phyloP scores from a whole-genome alignment of 306 rosid genomes.

The Sicyos edulis region DNA sequence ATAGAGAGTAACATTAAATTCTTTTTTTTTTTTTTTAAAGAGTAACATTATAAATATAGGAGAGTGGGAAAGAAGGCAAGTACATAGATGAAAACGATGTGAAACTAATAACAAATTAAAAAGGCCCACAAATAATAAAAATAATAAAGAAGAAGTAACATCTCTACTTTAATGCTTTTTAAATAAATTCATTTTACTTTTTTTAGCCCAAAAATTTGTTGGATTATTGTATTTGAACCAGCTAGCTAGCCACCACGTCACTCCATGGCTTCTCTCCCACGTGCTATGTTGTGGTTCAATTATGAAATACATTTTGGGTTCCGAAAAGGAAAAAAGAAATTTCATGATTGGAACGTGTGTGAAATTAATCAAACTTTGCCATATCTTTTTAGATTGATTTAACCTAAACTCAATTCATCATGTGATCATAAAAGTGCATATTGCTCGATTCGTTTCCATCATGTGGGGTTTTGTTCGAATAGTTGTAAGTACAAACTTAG shows the following conservation, averaged over 20 bases:
- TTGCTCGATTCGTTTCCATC: background rate
- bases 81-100: conserved; percentile 1
- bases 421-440: background rate
- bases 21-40: too few species aligned
- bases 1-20: conserved; percentile 5
- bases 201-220: background rate
- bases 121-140: background rate
- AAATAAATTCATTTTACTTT: background rate
- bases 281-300: conserved; percentile 7
- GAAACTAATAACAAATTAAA: background rate
- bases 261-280: conserved; percentile 19
- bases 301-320: background rate
- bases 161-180: background rate
- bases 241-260: background rate
- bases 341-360: conserved; percentile 12
- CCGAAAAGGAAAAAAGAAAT: background rate
- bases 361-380: background rate
- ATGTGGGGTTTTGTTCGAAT: too few species aligned
- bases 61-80: background rate
- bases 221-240: conserved; percentile 13
- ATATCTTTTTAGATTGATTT: background rate
- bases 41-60: background rate
- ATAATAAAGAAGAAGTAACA: background rate
- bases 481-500: too few species aligned
- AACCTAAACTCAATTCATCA: background rate